phyloP scores from a whole-genome alignment of 768 basidiomycete genomes.

The Boletus patriciae region DNA sequence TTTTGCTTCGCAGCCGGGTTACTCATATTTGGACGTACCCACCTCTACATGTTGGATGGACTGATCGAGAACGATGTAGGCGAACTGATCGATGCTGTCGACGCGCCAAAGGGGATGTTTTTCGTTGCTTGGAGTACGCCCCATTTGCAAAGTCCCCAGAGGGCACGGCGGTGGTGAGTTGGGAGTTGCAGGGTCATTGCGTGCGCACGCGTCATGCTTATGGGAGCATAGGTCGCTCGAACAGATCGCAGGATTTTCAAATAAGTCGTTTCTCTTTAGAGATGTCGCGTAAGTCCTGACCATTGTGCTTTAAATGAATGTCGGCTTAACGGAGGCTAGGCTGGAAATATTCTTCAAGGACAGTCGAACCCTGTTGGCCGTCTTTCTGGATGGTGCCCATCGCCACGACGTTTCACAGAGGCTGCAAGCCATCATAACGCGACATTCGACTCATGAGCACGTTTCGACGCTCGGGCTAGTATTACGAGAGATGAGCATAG shows the following conservation, averaged over 20 bases:
- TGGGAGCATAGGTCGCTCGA: constrained; percentile 61
- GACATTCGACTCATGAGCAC: constrained; percentile 38
- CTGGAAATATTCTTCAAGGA: constrained; percentile 94
- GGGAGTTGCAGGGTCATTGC: neutral
- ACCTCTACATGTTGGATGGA: constrained; percentile 89
- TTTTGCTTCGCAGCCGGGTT: constrained; percentile 57
- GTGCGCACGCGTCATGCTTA: neutral
- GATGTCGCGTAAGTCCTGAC: constrained; percentile 74
- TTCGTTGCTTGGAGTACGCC: constrained; percentile 84
- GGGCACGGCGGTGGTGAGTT: constrained; percentile 78
- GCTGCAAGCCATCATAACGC: constrained; percentile 48
- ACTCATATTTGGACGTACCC: constrained; percentile 80
- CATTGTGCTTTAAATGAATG: neutral
- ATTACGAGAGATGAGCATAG: constrained; percentile 39
- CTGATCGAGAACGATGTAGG: constrained; percentile 84
- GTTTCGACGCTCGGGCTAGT: constrained; percentile 47
- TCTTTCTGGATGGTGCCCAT: constrained; percentile 70
- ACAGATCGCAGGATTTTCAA: constrained; percentile 74
- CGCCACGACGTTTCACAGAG: constrained; percentile 60
- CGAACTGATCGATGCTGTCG: constrained; percentile 83
- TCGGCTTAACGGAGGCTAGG: constrained; percentile 37
- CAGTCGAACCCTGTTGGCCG: constrained; percentile 80
- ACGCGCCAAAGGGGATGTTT: constrained; percentile 79
- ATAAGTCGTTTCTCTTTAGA: constrained; percentile 84
- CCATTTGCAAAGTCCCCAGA: constrained; percentile 75